Conservation (phyloP, 371 early-diverging fungal genomes). For the Lichtheimia hyalospora region DNA sequence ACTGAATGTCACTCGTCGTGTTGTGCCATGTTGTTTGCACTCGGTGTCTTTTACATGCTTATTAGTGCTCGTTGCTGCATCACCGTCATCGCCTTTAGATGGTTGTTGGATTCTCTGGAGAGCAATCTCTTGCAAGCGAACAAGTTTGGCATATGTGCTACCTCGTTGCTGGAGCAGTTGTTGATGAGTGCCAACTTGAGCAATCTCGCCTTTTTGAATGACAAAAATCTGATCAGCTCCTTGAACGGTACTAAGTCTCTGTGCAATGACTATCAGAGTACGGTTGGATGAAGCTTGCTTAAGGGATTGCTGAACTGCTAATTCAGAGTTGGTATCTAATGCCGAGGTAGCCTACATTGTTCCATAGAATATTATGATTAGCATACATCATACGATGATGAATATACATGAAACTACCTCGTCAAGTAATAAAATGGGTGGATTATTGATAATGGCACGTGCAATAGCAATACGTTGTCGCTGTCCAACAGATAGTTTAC, state of each 20-base stretch:
- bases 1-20: neutral
- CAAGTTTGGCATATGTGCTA: constrained; percentile 56
- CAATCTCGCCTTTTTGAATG: constrained; percentile 66
- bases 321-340: constrained; percentile 78
- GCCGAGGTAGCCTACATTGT: constrained; percentile 68
- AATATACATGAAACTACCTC: constrained; percentile 21
- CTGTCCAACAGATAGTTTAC: constrained; percentile 82
- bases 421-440: constrained; percentile 43
- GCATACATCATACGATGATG: neutral
- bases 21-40: neutral
- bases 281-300: constrained; percentile 76
- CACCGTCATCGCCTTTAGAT: neutral
- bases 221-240: constrained; percentile 86
- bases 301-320: constrained; percentile 74
- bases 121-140: constrained; percentile 53
- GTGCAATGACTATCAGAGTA: constrained; percentile 93
- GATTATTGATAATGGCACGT: constrained; percentile 47
- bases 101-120: constrained; percentile 5
- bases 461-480: constrained; percentile 51
- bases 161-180: constrained; percentile 45
- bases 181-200: constrained; percentile 74
- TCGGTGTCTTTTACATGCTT: neutral
- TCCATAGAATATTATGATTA: constrained; percentile 10
- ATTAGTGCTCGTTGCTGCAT: neutral
- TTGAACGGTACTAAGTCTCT: constrained; percentile 76